phyloP scores from a whole-genome alignment of 2,329 filamentous ascomycete species.

The Colletotrichum lindemuthianum region DNA sequence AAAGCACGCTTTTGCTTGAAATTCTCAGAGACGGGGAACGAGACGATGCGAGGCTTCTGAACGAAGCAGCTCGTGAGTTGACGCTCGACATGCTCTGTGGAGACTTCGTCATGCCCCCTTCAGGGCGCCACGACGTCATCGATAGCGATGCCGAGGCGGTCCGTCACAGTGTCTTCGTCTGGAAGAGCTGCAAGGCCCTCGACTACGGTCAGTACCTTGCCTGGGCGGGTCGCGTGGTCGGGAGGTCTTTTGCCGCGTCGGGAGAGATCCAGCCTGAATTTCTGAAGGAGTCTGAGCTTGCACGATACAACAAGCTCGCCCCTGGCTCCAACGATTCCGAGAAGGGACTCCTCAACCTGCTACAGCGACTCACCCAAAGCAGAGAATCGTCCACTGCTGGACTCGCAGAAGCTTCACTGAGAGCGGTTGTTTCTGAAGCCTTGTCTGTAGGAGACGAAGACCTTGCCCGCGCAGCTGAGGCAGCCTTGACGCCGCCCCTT shows the following conservation, averaged over 20 bases:
- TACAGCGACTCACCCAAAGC: constrained; percentile 70
- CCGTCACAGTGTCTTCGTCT: constrained; percentile 72
- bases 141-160: constrained; percentile 72
- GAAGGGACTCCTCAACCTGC: constrained; percentile 67
- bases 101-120: constrained; percentile 73
- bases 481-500: constrained; percentile 62
- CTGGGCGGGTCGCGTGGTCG: constrained; percentile 88
- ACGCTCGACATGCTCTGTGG: constrained; percentile 79
- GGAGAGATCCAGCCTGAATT: constrained; percentile 73
- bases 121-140: constrained; percentile 71
- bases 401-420: constrained; percentile 68
- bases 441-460: constrained; percentile 56
- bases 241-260: constrained; percentile 82
- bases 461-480: constrained; percentile 61
- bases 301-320: constrained; percentile 58
- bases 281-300: constrained; percentile 67
- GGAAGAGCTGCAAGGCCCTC: constrained; percentile 77
- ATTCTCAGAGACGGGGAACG: constrained; percentile 79
- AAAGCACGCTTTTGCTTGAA: constrained; percentile 82
- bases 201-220: constrained; percentile 74
- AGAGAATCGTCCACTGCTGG: constrained; percentile 66
- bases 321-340: constrained; percentile 67
- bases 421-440: constrained; percentile 66
- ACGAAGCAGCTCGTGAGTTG: constrained; percentile 73
- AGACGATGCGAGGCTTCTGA: constrained; percentile 69